Evolutionary conservation across 2,329 filamentous ascomycete species (phyloP), one percentile per base, ranked within the genome.

Genomic region (Fonsecaea monophora): DNA sequence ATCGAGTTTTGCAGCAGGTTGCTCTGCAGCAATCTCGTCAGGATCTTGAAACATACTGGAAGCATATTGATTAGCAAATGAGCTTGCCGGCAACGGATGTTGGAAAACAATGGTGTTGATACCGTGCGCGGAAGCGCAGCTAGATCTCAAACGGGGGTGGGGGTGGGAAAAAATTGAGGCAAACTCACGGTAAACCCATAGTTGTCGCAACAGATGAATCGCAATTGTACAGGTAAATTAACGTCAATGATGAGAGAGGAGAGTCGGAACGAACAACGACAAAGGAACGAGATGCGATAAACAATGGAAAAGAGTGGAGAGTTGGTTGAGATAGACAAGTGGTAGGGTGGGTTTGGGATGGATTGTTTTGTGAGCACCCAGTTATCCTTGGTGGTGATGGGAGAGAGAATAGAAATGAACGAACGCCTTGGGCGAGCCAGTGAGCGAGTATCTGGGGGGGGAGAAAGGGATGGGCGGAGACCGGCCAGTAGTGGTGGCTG

Each of bases 1-100:
- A 73, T 88, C 86, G 69, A 75, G 76, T 75, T 86, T 87, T 69
- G 79, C 74, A 61, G 79, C 75, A 65, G 80, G 77, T 62, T 70
- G 65, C 62, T 80, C 81, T 30, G 77, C 75, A 64, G 80, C 78
- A 66, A 81, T 77, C 56, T 82, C 79, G 48, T 81, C 79, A 60
- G 84, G 84, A 74, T 85, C 83, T 75, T 81, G 82, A 80, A 82
- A 88, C 78, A 88, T 82, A 68, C 83, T 84, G 21, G 4, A n/a
- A 34, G 12, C 59, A 62, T 53, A 25, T 40, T 61, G 32, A 59
- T 70, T 63, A 70, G 68, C 55, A 38, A 42, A 55, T 40, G 40
- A 53, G 40, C 18, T 34, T 10, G 18, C 45, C 30, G 38, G 59
- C 13, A n/a, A 35, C 15, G 30, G 21, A 58, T 38, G 45, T 71